A percentile compares a stretch with the other conserved stretches of the same genome.
Conservation (phyloP, 768 basidiomycete genomes). For the Auriculariales sp. region DNA sequence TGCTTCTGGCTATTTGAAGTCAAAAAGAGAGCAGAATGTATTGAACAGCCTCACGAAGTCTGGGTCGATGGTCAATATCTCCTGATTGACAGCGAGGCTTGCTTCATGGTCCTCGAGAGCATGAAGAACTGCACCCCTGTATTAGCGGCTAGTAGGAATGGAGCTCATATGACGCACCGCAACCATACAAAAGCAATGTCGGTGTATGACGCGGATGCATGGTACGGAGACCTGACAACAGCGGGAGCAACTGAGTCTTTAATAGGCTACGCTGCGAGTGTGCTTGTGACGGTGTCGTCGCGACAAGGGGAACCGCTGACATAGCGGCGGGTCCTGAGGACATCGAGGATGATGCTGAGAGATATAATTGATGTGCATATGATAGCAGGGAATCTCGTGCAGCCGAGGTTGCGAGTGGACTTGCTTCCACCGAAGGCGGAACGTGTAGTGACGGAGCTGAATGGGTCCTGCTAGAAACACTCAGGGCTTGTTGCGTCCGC, state of each 20-base stretch:
- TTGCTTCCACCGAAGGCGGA: neutral
- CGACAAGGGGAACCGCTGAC: conserved; percentile 7
- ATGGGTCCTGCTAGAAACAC: no score
- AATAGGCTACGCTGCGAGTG: no score
- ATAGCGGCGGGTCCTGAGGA: conserved; percentile 5
- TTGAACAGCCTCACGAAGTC: conserved; percentile 13
- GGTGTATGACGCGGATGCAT: conserved; percentile 20
- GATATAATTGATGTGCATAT: conserved; percentile 20
- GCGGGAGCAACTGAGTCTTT: conserved; percentile 17
- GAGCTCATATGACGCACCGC: conserved; percentile 8
- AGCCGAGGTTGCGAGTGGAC: conserved; percentile 11
- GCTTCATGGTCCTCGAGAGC: conserved; percentile 18
- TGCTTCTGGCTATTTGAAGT: conserved; percentile 19
- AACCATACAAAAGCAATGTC: conserved; percentile 21
- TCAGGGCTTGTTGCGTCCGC: neutral
- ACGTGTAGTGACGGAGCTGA: neutral
- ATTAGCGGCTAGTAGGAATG: no score
- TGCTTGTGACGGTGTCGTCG: no score
- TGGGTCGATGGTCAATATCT: conserved; percentile 18
- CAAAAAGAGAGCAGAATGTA: neutral
- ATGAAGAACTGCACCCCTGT: conserved; percentile 11
- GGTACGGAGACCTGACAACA: conserved; percentile 17
- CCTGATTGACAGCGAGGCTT: conserved; percentile 16
- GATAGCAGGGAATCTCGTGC: conserved; percentile 20
- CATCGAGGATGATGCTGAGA: conserved; percentile 8